phyloP scores from a whole-genome alignment of 2,329 filamentous ascomycete species.

The Penicillium sp. region DNA sequence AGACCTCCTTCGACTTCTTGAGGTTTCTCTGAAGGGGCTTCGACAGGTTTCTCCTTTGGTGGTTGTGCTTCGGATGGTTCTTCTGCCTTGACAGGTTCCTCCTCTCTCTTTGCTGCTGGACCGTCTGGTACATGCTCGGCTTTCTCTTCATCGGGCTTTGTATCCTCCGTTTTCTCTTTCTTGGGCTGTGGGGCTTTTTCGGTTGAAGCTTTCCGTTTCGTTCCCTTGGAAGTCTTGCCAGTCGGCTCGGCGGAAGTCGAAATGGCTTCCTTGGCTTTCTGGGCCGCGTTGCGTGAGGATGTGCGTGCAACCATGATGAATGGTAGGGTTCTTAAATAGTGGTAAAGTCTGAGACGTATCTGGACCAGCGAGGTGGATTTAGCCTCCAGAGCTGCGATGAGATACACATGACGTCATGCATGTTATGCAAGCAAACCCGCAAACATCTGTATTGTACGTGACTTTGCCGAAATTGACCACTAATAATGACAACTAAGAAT shows the following conservation, averaged over 20 bases:
- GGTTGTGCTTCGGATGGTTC: conserved; percentile 8
- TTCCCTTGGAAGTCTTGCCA: conserved; percentile 25
- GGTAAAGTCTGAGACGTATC: not conserved
- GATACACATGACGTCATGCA: no score
- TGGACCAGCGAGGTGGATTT: no score
- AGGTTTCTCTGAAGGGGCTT: conserved; percentile 7
- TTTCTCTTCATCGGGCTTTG: no score
- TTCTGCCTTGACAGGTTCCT: conserved; percentile 9
- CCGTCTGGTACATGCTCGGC: conserved; percentile 13
- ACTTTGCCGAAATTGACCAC: not conserved
- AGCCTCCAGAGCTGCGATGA: no score
- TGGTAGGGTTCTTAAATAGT: not conserved
- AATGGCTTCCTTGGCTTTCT: conserved; percentile 38
- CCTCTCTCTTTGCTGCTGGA: conserved; percentile 11
- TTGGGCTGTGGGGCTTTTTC: conserved; percentile 28
- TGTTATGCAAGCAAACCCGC: no score
- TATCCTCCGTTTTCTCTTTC: conserved; percentile 31
- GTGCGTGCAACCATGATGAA: conserved; percentile 28
- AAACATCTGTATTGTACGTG: not conserved
- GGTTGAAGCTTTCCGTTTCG: conserved; percentile 34
- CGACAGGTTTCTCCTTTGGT: conserved; percentile 8
- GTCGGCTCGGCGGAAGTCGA: no score
- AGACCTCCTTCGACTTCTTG: conserved; percentile 35
- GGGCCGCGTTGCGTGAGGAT: conserved; percentile 38
- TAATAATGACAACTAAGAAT: no score